A percentile compares a stretch with the other conserved stretches of the same genome.
These are phyloP conservation scores for Fusarium duplospermum DNA, from an alignment of 2,329 filamentous ascomycete species.

Conservation along the genomic window DNA sequence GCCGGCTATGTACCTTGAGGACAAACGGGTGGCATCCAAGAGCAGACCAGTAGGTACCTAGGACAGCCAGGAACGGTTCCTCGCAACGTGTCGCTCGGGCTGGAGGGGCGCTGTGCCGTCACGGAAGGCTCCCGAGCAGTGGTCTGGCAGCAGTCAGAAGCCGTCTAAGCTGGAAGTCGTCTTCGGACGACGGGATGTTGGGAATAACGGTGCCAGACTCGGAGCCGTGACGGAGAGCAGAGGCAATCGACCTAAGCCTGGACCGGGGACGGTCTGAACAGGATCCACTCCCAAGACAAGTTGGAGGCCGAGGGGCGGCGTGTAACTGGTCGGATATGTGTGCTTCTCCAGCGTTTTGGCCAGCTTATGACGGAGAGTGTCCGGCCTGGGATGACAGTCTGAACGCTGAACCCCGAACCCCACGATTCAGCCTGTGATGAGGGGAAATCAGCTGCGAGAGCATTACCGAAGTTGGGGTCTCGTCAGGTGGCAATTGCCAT, in stretches of 20 bases:
- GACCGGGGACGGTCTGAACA: conserved; percentile 27
- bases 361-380: conserved; percentile 26
- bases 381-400: conserved; percentile 7
- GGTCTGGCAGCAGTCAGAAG: conserved; percentile 11
- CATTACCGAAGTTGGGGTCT: conserved; percentile 2
- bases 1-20: conserved; percentile 29
- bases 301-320: conserved; percentile 32
- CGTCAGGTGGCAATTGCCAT: conserved; percentile 22
- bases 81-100: conserved; percentile 24
- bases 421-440: conserved; percentile 25
- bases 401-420: conserved; percentile 20
- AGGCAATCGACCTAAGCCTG: conserved; percentile 34
- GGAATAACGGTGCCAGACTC: conserved; percentile 29
- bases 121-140: conserved; percentile 41
- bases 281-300: conserved; percentile 35
- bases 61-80: conserved; percentile 21
- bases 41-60: conserved; percentile 7
- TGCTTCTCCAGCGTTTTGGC: conserved; percentile 15
- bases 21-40: conserved; percentile 29
- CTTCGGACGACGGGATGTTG: conserved; percentile 47
- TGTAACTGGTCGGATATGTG: conserved; percentile 33
- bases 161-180: conserved; percentile 11
- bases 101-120: conserved; percentile 23
- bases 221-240: conserved; percentile 34
- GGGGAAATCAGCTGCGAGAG: conserved; percentile 16